phyloP scores from a whole-genome alignment of 768 basidiomycete genomes.

The Wakefieldia striispora region DNA sequence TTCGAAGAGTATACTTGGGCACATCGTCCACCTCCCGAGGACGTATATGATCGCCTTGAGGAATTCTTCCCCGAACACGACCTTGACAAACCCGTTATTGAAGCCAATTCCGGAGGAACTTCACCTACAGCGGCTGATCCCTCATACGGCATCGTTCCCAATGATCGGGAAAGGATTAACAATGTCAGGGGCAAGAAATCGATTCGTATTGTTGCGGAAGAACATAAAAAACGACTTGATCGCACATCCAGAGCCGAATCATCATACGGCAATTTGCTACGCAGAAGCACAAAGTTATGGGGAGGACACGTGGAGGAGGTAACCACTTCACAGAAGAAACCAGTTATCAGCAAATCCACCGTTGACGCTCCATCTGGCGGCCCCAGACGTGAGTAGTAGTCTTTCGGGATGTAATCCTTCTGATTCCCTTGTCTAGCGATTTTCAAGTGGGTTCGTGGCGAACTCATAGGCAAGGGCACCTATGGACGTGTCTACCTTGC shows the following conservation, averaged over 20 bases:
- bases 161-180: conserved; percentile 37
- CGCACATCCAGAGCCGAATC: conserved; percentile 62
- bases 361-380: conserved; percentile 64
- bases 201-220: conserved; percentile 88
- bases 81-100: conserved; percentile 93
- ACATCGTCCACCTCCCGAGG: conserved; percentile 86
- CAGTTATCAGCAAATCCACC: conserved; percentile 37
- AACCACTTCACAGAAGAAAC: conserved; percentile 65
- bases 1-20: conserved; percentile 83
- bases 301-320: conserved; percentile 93
- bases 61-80: conserved; percentile 96
- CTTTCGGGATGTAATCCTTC: conserved; percentile 12
- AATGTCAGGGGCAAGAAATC: conserved; percentile 77
- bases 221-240: conserved; percentile 76
- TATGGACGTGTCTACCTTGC: conserved; percentile 97
- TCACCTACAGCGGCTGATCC: conserved; percentile 67
- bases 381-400: conserved; percentile 58
- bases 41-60: conserved; percentile 89
- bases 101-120: conserved; percentile 75
- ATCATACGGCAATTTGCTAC: conserved; percentile 49
- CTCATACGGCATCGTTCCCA: conserved; percentile 38
- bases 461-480: conserved; percentile 95
- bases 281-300: conserved; percentile 94
- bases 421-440: conserved; percentile 51
- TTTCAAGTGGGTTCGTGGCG: conserved; percentile 98